These are phyloP conservation scores for Yamadazyma oceani DNA, from an alignment of 1,139 yeast species.

Conservation along the genomic window DNA sequence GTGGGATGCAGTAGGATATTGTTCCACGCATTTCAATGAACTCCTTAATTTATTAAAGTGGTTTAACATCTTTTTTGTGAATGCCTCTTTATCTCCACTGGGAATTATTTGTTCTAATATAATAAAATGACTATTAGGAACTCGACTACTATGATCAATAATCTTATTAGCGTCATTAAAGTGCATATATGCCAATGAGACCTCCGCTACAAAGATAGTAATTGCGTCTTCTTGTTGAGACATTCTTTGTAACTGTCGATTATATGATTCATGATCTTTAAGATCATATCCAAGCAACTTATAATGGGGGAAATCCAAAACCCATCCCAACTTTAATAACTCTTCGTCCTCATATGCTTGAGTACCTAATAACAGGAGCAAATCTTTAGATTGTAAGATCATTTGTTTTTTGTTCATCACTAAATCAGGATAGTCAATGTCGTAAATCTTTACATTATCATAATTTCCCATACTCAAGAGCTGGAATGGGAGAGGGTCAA, in stretches of 20 bases:
- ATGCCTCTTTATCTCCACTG: conserved; percentile 59
- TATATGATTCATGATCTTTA: conserved; percentile 47
- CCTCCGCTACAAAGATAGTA: conserved; percentile 75
- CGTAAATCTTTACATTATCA: conserved; percentile 52
- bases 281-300: conserved; percentile 72
- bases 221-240: conserved; percentile 19
- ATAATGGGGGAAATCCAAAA: conserved; percentile 48
- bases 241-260: conserved; percentile 31
- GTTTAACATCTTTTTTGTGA: conserved; percentile 71
- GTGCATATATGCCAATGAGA: conserved; percentile 78
- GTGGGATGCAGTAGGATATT: conserved; percentile 51
- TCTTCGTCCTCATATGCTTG: conserved; percentile 5
- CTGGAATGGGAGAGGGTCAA: conserved; percentile 76
- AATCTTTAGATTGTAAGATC: conserved; percentile 49
- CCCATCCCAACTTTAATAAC: conserved; percentile 21
- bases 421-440: conserved; percentile 75
- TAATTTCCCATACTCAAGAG: conserved; percentile 32
- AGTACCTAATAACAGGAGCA: conserved; percentile 46
- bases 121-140: conserved; percentile 59
- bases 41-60: conserved; percentile 70
- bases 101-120: conserved; percentile 75
- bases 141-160: conserved; percentile 48
- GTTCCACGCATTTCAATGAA: conserved; percentile 65
- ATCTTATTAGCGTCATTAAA: conserved; percentile 67
- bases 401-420: conserved; percentile 52